Conservation (phyloP, 2,329 filamentous ascomycete species). For the Fusarium lateritium region DNA sequence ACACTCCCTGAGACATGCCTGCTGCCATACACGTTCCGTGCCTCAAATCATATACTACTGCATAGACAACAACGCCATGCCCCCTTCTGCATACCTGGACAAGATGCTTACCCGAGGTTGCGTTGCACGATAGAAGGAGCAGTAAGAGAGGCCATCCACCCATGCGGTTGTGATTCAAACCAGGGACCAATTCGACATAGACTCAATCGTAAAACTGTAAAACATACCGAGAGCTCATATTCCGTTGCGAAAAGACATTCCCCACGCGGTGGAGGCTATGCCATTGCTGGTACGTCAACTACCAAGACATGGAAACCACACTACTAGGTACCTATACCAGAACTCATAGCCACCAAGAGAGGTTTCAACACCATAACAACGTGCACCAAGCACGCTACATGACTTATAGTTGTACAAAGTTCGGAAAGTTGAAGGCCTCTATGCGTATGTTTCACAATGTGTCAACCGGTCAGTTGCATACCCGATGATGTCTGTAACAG, state of each 20-base stretch:
- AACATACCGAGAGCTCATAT: not conserved
- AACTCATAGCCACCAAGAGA: not conserved
- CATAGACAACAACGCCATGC: not conserved
- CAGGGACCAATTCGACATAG: not conserved
- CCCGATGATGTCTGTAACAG: conserved; percentile 18
- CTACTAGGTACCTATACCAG: not conserved
- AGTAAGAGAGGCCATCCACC: not conserved
- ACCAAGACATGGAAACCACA: not conserved
- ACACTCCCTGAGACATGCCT: not conserved
- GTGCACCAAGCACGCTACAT: not conserved
- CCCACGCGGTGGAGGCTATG: not conserved
- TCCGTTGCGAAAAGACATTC: not conserved
- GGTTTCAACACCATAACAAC: not conserved
- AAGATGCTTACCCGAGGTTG: not conserved
- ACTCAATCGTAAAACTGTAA: not conserved
- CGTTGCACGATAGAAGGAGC: not conserved
- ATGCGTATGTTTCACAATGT: conserved; percentile 13
- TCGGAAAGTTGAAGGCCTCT: conserved; percentile 2
- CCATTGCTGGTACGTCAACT: not conserved
- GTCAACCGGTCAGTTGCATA: conserved; percentile 25
- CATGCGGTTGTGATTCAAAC: not conserved
- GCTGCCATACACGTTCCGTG: not conserved
- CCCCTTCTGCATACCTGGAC: not conserved
- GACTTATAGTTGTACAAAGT: conserved; percentile 7
- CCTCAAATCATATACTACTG: not conserved